Evolutionary conservation across 2,329 filamentous ascomycete species (phyloP).

Genomic region (Exophiala dermatitidis): DNA sequence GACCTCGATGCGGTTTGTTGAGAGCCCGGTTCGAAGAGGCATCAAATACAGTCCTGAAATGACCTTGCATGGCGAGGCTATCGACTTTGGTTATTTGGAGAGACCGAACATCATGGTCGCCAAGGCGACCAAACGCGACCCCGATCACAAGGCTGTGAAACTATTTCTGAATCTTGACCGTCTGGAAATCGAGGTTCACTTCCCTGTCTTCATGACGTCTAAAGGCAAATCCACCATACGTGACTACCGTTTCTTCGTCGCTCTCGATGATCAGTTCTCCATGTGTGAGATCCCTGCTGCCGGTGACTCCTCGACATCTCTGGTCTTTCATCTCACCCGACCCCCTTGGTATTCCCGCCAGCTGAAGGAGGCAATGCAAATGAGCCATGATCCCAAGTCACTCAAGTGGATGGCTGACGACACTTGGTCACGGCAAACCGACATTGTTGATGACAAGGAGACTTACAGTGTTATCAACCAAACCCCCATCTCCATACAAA

Average conservation of each 20-base stretch:
- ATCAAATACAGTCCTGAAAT: conserved; percentile 21
- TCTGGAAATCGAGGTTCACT: conserved; percentile 39
- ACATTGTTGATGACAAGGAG: conserved; percentile 46
- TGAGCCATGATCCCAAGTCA: conserved; percentile 39
- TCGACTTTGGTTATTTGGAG: conserved; percentile 25
- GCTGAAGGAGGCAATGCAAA: conserved; percentile 21
- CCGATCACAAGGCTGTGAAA: conserved; percentile 28
- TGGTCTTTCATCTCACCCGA: conserved; percentile 22
- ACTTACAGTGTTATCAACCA: conserved; percentile 28
- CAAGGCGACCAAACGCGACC: conserved; percentile 9
- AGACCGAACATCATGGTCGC: conserved; percentile 18
- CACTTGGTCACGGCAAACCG: conserved; percentile 58
- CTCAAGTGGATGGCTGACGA: conserved; percentile 50
- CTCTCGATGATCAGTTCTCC: conserved; percentile 24
- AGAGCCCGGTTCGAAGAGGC: conserved; percentile 17
- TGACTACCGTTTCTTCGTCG: conserved; percentile 24
- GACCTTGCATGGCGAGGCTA: conserved; percentile 8
- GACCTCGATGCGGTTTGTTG: not conserved
- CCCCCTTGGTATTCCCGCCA: conserved; percentile 26
- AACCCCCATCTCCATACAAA: conserved; percentile 43
- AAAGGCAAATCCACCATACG: conserved; percentile 12
- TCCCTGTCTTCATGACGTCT: conserved; percentile 30
- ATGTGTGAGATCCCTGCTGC: conserved; percentile 7
- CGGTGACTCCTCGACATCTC: conserved; percentile 2
- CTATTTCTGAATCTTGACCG: conserved; percentile 38